Evolutionary conservation across 441 rosid species (phyloP).

Genomic region (Adansonia grandidieri): DNA sequence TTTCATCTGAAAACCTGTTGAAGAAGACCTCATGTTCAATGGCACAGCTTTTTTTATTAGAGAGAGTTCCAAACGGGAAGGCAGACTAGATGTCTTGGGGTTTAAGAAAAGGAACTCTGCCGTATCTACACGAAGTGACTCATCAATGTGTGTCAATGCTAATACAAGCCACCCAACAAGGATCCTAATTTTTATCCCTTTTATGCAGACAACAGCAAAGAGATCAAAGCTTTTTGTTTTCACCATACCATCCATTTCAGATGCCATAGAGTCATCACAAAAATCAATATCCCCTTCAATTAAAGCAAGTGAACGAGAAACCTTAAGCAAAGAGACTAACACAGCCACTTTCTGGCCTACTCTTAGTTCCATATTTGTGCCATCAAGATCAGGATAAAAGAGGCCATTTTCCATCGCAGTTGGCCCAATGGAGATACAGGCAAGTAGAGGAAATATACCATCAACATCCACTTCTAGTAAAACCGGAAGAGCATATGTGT

Average conservation of each 20-base stretch:
- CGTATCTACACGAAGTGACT: conserved; percentile 90
- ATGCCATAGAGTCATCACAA: conserved; percentile 31
- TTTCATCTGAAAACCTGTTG: conserved; percentile 98
- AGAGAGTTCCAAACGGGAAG: conserved; percentile 80
- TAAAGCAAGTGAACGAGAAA: conserved; percentile 84
- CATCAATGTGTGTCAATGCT: conserved; percentile 93
- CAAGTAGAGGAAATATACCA: conserved; percentile 86
- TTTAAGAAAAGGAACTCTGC: conserved; percentile 92
- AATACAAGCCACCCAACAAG: conserved; percentile 78
- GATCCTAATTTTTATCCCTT: conserved; percentile 71
- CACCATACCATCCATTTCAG: conserved; percentile 27
- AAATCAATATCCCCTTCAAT: conserved; percentile 91
- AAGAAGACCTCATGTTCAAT: conserved; percentile 95
- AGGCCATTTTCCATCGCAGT: conserved; percentile 52
- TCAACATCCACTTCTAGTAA: conserved; percentile 84
- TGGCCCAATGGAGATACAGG: conserved; percentile 62
- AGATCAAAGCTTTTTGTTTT: conserved; percentile 37
- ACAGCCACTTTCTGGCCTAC: conserved; percentile 84
- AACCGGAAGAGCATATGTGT: conserved; percentile 86
- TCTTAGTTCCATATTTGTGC: conserved; percentile 44
- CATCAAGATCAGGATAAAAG: conserved; percentile 42
- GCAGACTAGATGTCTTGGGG: conserved; percentile 88
- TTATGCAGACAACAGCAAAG: conserved; percentile 64
- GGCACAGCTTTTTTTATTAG: conserved; percentile 85
- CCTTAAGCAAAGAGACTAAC: conserved; percentile 86